Conservation (phyloP, 257 asterid species). For the Henckelia pumila region DNA sequence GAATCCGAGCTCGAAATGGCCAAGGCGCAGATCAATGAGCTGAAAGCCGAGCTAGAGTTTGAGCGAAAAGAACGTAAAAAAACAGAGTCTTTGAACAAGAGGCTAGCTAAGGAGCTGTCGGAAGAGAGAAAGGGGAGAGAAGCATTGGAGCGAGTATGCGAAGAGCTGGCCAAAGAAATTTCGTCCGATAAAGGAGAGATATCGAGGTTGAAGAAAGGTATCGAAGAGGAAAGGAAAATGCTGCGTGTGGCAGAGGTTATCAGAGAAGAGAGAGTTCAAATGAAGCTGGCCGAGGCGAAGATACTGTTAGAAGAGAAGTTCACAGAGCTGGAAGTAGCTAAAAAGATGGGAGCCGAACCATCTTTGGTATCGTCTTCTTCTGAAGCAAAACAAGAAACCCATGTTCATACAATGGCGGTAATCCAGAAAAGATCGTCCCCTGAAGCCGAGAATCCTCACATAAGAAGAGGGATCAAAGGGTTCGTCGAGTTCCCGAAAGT, state of each 20-base stretch:
- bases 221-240: constrained; percentile 79
- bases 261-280: constrained; percentile 83
- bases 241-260: constrained; percentile 71
- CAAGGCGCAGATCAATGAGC: constrained; percentile 37
- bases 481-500: constrained; percentile 86
- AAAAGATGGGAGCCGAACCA: constrained; percentile 11
- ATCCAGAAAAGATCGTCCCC: constrained; percentile 32
- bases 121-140: constrained; percentile 59
- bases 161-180: constrained; percentile 50
- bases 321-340: constrained; percentile 39
- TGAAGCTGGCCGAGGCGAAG: constrained; percentile 76
- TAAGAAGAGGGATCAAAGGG: constrained; percentile 80
- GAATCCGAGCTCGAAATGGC: constrained; percentile 62
- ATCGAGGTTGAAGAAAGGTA: constrained; percentile 46
- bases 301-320: constrained; percentile 58
- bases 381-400: constrained; percentile 6
- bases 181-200: constrained; percentile 40
- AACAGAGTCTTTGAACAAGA: constrained; percentile 41
- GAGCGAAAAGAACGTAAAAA: constrained; percentile 56
- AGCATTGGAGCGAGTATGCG: constrained; percentile 47
- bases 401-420: constrained; percentile 19
- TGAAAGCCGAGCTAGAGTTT: constrained; percentile 43
- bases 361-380: neutral
- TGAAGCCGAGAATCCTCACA: constrained; percentile 75
- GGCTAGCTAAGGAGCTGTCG: constrained; percentile 40